Evolutionary conservation across 495 filamentous ascomycete genomes (phyloP).

Genomic region (Penicillium steckii): DNA sequence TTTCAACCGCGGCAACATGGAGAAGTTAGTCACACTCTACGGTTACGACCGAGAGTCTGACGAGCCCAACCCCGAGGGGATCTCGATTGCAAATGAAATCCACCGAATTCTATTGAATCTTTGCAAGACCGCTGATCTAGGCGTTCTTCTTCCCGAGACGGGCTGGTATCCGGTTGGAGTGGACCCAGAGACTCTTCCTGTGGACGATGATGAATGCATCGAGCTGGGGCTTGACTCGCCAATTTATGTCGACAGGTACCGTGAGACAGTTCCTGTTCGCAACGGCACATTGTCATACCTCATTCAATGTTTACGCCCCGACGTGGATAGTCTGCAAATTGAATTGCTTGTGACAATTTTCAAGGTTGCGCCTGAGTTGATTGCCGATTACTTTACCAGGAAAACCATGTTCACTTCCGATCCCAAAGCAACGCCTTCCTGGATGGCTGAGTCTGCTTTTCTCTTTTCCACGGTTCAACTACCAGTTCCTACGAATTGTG

Average conservation of each 20-base stretch:
- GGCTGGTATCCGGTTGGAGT: conserved; percentile 73
- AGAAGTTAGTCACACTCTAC: conserved; percentile 70
- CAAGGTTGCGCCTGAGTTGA: conserved; percentile 74
- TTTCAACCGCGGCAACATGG: conserved; percentile 67
- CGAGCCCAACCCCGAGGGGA: conserved; percentile 31
- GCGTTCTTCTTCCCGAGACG: conserved; percentile 64
- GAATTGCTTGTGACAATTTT: conserved; percentile 81
- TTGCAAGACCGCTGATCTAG: conserved; percentile 67
- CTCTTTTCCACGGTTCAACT: conserved; percentile 75
- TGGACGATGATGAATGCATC: conserved; percentile 49
- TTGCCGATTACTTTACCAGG: conserved; percentile 79
- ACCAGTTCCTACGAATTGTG: conserved; percentile 68
- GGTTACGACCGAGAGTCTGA: conserved; percentile 51
- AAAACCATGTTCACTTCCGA: conserved; percentile 83
- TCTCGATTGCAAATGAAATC: conserved; percentile 54
- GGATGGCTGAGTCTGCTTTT: conserved; percentile 90
- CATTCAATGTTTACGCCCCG: conserved; percentile 75
- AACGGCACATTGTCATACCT: conserved; percentile 76
- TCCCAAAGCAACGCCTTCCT: conserved; percentile 85
- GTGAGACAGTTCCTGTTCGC: conserved; percentile 63
- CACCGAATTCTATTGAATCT: conserved; percentile 72
- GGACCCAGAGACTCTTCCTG: conserved; percentile 48
- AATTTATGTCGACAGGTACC: conserved; percentile 65
- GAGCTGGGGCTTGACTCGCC: conserved; percentile 68
- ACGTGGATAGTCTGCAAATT: conserved; percentile 75